Evolutionary conservation across 257 asterid genomes (phyloP).

Genomic region (Schizonepeta tenuifolia): DNA sequence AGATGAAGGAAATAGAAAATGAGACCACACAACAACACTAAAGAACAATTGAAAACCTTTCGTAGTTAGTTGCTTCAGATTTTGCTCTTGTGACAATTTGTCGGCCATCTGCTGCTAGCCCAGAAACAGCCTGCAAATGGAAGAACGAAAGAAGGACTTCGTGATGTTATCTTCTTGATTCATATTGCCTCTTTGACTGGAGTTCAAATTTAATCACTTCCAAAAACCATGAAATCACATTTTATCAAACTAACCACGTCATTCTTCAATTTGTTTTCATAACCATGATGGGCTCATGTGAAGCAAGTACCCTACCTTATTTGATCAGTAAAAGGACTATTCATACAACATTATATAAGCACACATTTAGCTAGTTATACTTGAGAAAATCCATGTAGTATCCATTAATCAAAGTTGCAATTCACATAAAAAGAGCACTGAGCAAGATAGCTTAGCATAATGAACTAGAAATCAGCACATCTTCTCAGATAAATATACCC

Average conservation of each 20-base stretch:
- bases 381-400: not conserved
- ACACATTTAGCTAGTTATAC: not conserved
- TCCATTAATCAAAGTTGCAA: not conserved
- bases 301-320: not conserved
- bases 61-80: slow-evolving; percentile 73
- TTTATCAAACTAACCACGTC: not conserved
- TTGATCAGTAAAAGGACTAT: too few species aligned
- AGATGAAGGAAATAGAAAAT: not conserved
- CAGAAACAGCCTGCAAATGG: slow-evolving; percentile 69
- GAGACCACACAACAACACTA: not conserved
- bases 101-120: slow-evolving; percentile 87
- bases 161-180: not conserved
- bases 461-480: not conserved
- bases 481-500: too few species aligned
- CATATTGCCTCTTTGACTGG: not conserved
- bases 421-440: slow-evolving; percentile 1
- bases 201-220: not conserved
- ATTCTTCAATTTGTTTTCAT: not conserved
- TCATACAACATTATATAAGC: not conserved
- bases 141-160: slow-evolving; percentile 37
- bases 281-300: not conserved
- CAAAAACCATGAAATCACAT: slow-evolving; percentile 6
- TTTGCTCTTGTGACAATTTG: slow-evolving; percentile 83
- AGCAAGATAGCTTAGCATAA: not conserved
- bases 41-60: slow-evolving; percentile 46